Base-by-base conservation (phyloP, 2,329 filamentous ascomycete species). In the Furcasterigmium furcatum region DNA sequence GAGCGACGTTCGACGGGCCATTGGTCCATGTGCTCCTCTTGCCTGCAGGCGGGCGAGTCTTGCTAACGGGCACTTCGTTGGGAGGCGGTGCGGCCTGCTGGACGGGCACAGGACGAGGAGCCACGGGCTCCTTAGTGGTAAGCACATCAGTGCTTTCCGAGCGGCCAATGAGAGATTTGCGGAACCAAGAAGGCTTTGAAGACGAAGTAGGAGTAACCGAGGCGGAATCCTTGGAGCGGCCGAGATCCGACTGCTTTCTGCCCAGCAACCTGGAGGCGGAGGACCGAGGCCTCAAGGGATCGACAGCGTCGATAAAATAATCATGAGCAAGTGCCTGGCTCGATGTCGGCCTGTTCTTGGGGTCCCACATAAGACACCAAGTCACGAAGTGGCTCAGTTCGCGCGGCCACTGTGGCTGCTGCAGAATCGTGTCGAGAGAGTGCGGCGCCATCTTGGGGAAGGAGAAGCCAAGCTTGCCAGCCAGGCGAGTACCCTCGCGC, bases 371-470 rank as follows among this genome's bases (percentile, higher is more conserved):
- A 54, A 99, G 70, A 67, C 94, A 99, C 91, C 91, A 96, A 14
- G 94, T 99, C 48, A 99, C 94, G 60, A 99, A 97, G 48, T 95
- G 83, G 58, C 86, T 87, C 45, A 99, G 77, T 18, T 90, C 86
- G 2, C 85, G 71, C 6, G 94, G 94, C 94, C 94, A 99, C 60
- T 96, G 89, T 14, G 94, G 91, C 21, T 87, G 66, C 61, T 90
- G 90, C 8, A 99, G 76, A 54, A 97, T 94, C 5, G 90, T 95
- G 57, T 97, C 92, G 81, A 99, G 90, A 16, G 92, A 82, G 66
- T 97, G 94, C 42, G 94, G 94, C 19, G 94, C 92, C 94, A 99
- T 97, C 82, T 94, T 97, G 49, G 94, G 94, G 70, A 99, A 99
- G 1, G 94, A 96, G 67, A 99, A 99, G 46, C 94, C 94, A 52